Evolutionary conservation across 140 eudicot species (phyloP).

Genomic region (Ambrosia hybrid): DNA sequence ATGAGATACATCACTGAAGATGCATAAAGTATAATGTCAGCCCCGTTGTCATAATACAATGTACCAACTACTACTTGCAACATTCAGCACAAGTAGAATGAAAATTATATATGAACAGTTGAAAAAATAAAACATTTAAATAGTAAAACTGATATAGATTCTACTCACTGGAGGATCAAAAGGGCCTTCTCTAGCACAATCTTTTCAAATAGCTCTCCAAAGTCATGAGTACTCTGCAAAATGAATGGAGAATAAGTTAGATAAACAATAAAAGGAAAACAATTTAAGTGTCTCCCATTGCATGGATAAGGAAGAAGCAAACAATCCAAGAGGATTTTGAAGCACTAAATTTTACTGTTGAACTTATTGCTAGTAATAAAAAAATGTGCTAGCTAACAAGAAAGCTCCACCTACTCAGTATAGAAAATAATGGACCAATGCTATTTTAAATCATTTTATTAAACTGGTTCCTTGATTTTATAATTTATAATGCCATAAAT

Average conservation of each 20-base stretch:
- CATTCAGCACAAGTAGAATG: constrained; percentile 3
- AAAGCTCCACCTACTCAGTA: not conserved
- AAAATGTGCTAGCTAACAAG: no score
- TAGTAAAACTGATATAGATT: constrained; percentile 7
- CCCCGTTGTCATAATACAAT: not conserved
- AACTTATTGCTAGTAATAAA: no score
- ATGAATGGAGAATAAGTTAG: constrained; percentile 22
- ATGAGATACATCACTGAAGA: not conserved
- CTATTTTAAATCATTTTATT: not conserved
- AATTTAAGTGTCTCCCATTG: no score
- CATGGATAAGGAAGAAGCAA: no score
- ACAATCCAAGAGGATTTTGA: no score
- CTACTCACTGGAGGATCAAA: constrained; percentile 74
- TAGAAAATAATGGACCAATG: not conserved
- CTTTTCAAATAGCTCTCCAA: constrained; percentile 42
- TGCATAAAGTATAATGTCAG: not conserved
- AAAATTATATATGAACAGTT: not conserved
- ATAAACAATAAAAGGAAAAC: not conserved
- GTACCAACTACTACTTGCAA: not conserved
- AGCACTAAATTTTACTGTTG: not conserved
- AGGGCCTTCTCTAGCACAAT: constrained; percentile 50
- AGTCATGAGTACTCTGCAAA: constrained; percentile 58
- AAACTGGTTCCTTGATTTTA: not conserved
- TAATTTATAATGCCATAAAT: not conserved
- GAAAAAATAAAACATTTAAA: not conserved